Evolutionary conservation across 75 land plant genomes (phyloP).

Genomic region (Larix kaempferi): DNA sequence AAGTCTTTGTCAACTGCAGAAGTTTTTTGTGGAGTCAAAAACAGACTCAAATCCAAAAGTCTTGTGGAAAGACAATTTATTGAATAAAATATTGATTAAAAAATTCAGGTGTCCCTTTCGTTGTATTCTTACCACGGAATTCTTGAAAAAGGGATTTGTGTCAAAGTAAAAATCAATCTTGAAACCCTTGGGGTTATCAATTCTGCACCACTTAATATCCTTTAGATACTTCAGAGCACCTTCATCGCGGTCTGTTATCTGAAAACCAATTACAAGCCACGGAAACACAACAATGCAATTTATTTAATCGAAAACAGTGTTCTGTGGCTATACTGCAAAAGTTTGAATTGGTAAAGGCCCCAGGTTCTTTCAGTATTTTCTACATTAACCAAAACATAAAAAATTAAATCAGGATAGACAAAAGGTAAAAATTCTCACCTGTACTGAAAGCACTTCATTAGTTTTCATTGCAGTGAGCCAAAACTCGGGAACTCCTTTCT

Average conservation of each 20-base stretch:
- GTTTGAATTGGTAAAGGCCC: no score
- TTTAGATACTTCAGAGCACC: slow-evolving; percentile 86
- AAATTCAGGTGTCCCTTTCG: neutral
- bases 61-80: no score
- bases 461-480: slow-evolving; percentile 95
- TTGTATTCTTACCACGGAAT: slow-evolving; percentile 39
- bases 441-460: slow-evolving; percentile 82
- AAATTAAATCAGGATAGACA: neutral
- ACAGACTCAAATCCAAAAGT: no score
- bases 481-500: slow-evolving; percentile 93
- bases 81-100: no score
- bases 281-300: neutral
- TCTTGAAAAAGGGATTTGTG: slow-evolving; percentile 87
- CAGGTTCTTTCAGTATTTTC: no score
- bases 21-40: neutral
- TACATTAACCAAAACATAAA: no score
- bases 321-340: neutral
- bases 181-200: slow-evolving; percentile 90
- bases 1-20: slow-evolving; percentile 77
- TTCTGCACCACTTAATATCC: slow-evolving; percentile 82
- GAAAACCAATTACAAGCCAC: slow-evolving; percentile 11
- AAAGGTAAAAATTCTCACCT: slow-evolving; percentile 31
- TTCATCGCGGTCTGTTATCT: slow-evolving; percentile 98
- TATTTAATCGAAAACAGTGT: neutral
- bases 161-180: slow-evolving; percentile 92